Percentiles rank a stretch among this genome's conserved stretches.
phyloP scores from a whole-genome alignment of 441 rosid species.

The Pelargonium australe region DNA sequence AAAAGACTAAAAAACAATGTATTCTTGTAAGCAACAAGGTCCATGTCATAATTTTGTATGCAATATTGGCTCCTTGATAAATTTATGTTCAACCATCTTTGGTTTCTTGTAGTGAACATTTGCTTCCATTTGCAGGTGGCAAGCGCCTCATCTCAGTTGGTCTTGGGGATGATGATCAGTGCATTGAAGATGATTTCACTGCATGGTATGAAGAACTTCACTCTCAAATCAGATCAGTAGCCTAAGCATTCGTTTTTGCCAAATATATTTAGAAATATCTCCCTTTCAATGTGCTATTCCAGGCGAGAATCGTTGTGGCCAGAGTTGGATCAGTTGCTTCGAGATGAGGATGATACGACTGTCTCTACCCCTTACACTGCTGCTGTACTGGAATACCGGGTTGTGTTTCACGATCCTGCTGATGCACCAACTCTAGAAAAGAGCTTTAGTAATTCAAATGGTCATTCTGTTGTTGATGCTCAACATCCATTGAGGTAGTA shows the following conservation, averaged over 20 bases:
- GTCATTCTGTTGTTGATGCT: constrained; percentile 69
- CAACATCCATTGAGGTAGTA: constrained; percentile 88
- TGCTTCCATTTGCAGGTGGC: constrained; percentile 51
- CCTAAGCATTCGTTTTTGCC: neutral
- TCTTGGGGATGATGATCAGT: constrained; percentile 57
- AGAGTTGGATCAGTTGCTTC: constrained; percentile 74
- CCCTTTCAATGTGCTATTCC: constrained; percentile 14
- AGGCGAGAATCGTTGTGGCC: constrained; percentile 96
- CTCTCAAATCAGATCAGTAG: constrained; percentile 9
- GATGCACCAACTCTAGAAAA: constrained; percentile 46
- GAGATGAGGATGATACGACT: constrained; percentile 69
- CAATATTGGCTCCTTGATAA: neutral
- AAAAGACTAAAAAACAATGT: neutral
- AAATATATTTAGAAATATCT: neutral
- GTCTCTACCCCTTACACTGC: constrained; percentile 92
- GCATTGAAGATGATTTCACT: constrained; percentile 92
- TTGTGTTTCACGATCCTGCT: constrained; percentile 56
- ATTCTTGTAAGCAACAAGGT: neutral
- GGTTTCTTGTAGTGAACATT: neutral
- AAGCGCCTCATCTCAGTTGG: constrained; percentile 72
- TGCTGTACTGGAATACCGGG: constrained; percentile 79
- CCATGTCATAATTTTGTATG: neutral
- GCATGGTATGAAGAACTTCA: constrained; percentile 56
- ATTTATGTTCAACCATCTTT: neutral
- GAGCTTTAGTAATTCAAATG: constrained; percentile 62